Evolutionary conservation across 495 filamentous ascomycete genomes (phyloP).

Genomic region (Penicillium longicatenatum): DNA sequence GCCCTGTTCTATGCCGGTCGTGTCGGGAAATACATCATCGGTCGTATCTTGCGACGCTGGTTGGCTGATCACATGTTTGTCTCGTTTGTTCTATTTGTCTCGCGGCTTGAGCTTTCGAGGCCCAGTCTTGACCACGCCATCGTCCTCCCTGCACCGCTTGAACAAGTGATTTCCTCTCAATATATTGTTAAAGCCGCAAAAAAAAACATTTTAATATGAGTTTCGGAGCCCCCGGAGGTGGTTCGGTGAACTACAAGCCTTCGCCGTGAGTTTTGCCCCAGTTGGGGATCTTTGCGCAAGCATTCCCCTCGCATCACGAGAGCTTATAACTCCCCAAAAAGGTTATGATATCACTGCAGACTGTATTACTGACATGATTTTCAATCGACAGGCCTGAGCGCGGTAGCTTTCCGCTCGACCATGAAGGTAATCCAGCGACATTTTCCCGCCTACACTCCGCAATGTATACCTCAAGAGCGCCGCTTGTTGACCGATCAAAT

Average conservation of each 20-base stretch:
- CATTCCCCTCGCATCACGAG: conserved; percentile 1
- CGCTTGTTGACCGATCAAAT: background rate
- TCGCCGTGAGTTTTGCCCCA: conserved; percentile 61
- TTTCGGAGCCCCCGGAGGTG: conserved; percentile 79
- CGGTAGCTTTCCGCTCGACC: conserved; percentile 94
- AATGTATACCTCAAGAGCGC: background rate
- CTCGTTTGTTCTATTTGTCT: conserved; percentile 43
- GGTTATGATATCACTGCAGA: background rate
- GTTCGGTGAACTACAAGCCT: conserved; percentile 69
- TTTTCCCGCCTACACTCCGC: background rate
- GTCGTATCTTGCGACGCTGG: conserved; percentile 11
- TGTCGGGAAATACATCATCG: conserved; percentile 26
- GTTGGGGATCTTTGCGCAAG: background rate
- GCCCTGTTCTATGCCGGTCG: background rate
- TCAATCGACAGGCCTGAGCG: conserved; percentile 71
- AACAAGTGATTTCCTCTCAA: background rate
- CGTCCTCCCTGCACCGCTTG: background rate
- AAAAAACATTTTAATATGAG: conserved; percentile 37
- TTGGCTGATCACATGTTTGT: conserved; percentile 34
- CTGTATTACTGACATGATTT: background rate
- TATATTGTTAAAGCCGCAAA: background rate
- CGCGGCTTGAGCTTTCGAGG: conserved; percentile 7
- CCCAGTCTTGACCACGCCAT: conserved; percentile 1
- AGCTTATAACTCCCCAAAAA: background rate
- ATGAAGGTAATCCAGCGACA: conserved; percentile 64